These are phyloP conservation scores for Hypsizygus marmoreus DNA, from an alignment of 768 basidiomycete species.

Conservation along the genomic window DNA sequence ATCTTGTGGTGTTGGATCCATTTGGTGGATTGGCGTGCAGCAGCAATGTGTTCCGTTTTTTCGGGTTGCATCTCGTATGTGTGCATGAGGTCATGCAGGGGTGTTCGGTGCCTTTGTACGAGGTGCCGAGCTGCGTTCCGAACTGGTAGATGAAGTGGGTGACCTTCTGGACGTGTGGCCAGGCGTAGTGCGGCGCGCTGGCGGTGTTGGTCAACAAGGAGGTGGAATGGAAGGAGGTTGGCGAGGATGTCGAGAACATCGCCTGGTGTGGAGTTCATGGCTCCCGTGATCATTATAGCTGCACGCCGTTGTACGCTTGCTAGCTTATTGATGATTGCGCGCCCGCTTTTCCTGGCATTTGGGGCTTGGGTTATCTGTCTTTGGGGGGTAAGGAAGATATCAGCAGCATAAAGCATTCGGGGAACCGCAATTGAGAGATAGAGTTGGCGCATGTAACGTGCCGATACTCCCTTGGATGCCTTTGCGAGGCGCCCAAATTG, in stretches of 20 bases:
- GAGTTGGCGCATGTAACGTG: constrained; percentile 17
- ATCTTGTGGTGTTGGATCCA: no score
- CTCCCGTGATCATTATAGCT: constrained; percentile 16
- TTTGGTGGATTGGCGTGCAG: neutral
- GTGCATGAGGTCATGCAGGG: neutral
- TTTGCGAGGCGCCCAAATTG: constrained; percentile 22
- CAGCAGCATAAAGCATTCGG: constrained; percentile 31
- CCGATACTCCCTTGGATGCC: constrained; percentile 18
- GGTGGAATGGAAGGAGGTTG: constrained; percentile 19
- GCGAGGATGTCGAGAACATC: constrained; percentile 23
- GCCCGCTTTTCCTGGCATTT: neutral
- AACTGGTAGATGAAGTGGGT: constrained; percentile 21
- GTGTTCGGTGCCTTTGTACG: neutral
- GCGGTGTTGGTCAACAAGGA: constrained; percentile 14
- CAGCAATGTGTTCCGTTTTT: neutral
- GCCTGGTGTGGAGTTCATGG: constrained; percentile 14
- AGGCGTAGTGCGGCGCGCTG: constrained; percentile 19
- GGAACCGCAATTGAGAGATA: constrained; percentile 28
- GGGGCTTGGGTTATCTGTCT: neutral
- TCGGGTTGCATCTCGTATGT: neutral
- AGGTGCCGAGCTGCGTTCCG: neutral
- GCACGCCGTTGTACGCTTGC: constrained; percentile 10
- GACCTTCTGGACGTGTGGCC: constrained; percentile 18
- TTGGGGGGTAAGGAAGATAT: constrained; percentile 23
- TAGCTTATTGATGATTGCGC: constrained; percentile 6